Conservation (phyloP, 2,329 filamentous ascomycete genomes). For the Cladosporium sp. region DNA sequence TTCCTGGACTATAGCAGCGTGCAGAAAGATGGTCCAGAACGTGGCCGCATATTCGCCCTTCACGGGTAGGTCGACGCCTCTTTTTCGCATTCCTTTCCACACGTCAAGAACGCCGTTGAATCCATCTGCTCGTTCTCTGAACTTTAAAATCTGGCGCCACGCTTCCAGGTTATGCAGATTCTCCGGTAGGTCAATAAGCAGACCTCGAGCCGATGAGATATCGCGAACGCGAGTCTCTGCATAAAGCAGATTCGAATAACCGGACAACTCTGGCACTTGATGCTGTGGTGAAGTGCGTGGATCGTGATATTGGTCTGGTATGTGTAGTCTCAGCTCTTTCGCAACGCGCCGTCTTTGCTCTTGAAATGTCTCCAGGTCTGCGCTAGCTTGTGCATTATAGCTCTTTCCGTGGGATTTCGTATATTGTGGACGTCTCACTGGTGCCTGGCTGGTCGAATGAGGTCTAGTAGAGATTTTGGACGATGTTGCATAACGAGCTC, state of each 20-base stretch:
- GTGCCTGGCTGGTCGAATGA: no score
- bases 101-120: conserved; percentile 37
- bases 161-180: conserved; percentile 29
- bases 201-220: conserved; percentile 11
- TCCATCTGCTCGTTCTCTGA: conserved; percentile 38
- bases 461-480: no score
- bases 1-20: conserved; percentile 17
- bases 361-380: background rate
- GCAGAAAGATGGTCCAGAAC: conserved; percentile 45
- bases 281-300: background rate
- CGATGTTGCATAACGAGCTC: background rate
- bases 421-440: no score
- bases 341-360: conserved; percentile 9
- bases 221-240: background rate
- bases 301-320: background rate
- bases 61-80: conserved; percentile 37
- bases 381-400: background rate
- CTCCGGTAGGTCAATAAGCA: conserved; percentile 30
- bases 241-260: conserved; percentile 2
- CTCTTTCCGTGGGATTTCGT: no score
- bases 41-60: conserved; percentile 34
- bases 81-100: conserved; percentile 38
- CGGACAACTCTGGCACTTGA: background rate
- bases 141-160: conserved; percentile 40
- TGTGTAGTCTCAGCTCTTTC: conserved; percentile 2